These are phyloP conservation scores for Solanum bukasovii DNA, from an alignment of 257 asterid genomes.

Conservation along the genomic window DNA sequence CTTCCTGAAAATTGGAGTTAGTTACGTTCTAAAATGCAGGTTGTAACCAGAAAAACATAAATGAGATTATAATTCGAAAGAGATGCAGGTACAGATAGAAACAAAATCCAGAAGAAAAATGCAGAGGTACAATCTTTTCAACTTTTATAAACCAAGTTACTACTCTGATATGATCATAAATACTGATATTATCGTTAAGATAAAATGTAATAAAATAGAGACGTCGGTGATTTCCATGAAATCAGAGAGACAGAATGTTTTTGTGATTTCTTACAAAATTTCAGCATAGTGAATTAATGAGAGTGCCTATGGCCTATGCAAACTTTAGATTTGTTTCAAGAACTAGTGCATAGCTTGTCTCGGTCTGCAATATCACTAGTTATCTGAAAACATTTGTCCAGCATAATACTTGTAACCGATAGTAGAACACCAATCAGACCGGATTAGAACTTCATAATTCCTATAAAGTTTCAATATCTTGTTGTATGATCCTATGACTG, in stretches of 20 bases:
- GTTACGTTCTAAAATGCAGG: constrained; percentile 2
- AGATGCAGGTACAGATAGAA: not conserved
- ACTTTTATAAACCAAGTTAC: not conserved
- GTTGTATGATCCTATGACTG: not conserved
- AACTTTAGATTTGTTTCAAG: not conserved
- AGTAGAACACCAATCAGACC: not conserved
- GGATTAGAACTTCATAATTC: not conserved
- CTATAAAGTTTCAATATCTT: not conserved
- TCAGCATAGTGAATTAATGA: not conserved
- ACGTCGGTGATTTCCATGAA: not conserved
- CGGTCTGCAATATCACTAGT: not conserved
- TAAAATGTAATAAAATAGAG: not conserved
- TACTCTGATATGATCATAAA: not conserved
- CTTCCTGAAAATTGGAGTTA: constrained; percentile 42
- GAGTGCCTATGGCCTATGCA: not conserved
- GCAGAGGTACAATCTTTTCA: not conserved
- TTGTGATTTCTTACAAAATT: not conserved
- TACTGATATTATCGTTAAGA: not conserved
- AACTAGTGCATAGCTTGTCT: not conserved
- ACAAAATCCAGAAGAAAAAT: not conserved
- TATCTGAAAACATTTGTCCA: not conserved
- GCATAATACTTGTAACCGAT: not conserved
- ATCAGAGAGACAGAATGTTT: not conserved
- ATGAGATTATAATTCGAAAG: not conserved
- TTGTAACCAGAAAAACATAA: not conserved